Conservation (phyloP, 352 stramenopile species). For the Pythium sp. region DNA sequence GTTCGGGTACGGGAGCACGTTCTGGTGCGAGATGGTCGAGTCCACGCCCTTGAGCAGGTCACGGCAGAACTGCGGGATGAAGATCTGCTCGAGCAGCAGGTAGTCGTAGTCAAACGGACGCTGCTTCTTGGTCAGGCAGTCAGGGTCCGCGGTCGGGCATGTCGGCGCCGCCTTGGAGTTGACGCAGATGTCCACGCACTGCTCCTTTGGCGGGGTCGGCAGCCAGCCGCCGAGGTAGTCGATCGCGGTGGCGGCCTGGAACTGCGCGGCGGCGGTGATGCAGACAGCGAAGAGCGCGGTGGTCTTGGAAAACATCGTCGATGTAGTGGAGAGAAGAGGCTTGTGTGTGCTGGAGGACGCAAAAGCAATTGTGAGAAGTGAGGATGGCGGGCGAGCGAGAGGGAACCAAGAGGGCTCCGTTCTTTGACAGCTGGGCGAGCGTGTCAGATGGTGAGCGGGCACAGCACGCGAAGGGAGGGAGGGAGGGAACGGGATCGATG, state of each 20-base stretch:
- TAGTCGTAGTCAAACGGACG: slow-evolving; percentile 74
- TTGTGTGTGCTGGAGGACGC: slow-evolving; percentile 7
- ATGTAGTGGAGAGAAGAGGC: neutral
- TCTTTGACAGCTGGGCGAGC: neutral
- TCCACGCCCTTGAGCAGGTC: slow-evolving; percentile 71
- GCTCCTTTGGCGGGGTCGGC: slow-evolving; percentile 34
- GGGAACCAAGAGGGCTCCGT: neutral
- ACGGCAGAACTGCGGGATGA: slow-evolving; percentile 78
- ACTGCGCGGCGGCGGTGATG: slow-evolving; percentile 12
- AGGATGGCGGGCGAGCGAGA: neutral
- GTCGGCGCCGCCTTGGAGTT: slow-evolving; percentile 53
- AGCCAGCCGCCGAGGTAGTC: slow-evolving; percentile 70
- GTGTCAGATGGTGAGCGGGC: neutral
- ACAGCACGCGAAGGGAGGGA: neutral
- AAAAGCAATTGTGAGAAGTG: slow-evolving; percentile 11
- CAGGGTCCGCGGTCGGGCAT: slow-evolving; percentile 49
- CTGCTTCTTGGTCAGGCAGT: slow-evolving; percentile 63
- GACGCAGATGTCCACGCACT: slow-evolving; percentile 78
- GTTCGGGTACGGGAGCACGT: slow-evolving; percentile 62
- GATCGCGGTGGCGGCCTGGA: slow-evolving; percentile 21
- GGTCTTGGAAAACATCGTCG: slow-evolving; percentile 18
- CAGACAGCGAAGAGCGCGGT: slow-evolving; percentile 13
- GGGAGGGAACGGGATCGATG: neutral
- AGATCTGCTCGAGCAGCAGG: slow-evolving; percentile 75
- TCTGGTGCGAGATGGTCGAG: slow-evolving; percentile 78